Evolutionary conservation across 129 eudicot species (phyloP).

Genomic region (Helianthus tuberosus): DNA sequence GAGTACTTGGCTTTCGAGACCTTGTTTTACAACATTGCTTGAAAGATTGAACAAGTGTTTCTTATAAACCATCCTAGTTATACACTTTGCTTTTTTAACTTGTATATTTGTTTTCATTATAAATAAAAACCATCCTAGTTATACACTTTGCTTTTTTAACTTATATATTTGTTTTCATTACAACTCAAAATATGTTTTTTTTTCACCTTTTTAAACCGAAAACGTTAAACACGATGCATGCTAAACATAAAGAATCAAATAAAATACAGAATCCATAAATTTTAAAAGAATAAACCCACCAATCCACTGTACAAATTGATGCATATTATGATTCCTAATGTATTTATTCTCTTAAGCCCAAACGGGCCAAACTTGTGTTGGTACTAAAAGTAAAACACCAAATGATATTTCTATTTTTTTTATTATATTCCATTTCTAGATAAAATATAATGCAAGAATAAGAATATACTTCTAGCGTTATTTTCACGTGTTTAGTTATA

Average conservation of each 20-base stretch:
- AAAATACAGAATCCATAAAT: neutral
- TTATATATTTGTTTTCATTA: neutral
- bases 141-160: too few relatives aligned
- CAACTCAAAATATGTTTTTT: neutral
- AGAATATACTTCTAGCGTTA: neutral
- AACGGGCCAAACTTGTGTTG: neutral
- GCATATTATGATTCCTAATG: slow-evolving; percentile 1
- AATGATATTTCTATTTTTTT: neutral
- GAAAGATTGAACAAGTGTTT: too few relatives aligned
- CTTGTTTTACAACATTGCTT: too few relatives aligned
- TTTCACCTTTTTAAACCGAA: neutral
- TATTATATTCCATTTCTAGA: neutral
- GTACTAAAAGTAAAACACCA: neutral
- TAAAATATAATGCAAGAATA: neutral
- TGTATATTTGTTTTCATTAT: too few relatives aligned
- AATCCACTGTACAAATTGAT: too few relatives aligned
- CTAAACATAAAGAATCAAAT: neutral
- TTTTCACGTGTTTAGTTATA: neutral
- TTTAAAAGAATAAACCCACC: neutral
- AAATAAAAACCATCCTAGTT: neutral
- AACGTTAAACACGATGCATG: neutral
- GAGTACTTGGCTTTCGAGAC: too few relatives aligned
- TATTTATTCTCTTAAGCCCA: neutral
- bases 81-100: too few relatives aligned
- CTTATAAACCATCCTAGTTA: neutral